Percentiles rank a stretch among this genome's conserved stretches.
Conservation (phyloP, 345 rosid species). For the Hypericum perforatum region DNA sequence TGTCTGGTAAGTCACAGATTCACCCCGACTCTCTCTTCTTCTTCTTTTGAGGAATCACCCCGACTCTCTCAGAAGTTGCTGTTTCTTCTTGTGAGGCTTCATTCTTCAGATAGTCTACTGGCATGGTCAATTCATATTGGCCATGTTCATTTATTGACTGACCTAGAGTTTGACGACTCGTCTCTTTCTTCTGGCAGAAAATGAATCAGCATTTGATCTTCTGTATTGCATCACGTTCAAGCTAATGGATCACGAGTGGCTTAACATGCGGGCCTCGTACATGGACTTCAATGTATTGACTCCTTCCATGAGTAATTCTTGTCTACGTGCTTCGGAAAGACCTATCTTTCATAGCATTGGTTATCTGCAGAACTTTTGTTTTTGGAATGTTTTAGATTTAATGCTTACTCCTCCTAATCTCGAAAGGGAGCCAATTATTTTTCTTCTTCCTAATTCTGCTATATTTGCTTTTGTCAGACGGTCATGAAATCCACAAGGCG, state of each 20-base stretch:
- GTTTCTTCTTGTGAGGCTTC: not conserved
- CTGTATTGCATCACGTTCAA: conserved; percentile 81
- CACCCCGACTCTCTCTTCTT: not conserved
- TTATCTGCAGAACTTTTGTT: not conserved
- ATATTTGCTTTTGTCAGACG: conserved; percentile 29
- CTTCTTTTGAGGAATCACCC: too few species aligned
- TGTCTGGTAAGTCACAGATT: conserved; percentile 48
- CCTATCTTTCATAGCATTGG: too few species aligned
- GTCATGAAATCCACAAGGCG: conserved; percentile 63
- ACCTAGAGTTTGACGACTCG: not conserved
- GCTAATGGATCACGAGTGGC: conserved; percentile 95
- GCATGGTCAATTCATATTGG: not conserved
- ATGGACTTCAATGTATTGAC: conserved; percentile 92
- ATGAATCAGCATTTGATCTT: conserved; percentile 89
- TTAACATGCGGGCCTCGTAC: conserved; percentile 75
- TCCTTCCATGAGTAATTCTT: not conserved
- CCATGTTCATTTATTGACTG: not conserved
- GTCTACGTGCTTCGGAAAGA: too few species aligned
- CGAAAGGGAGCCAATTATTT: not conserved
- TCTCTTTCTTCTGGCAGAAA: conserved; percentile 33
- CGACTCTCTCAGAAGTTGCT: not conserved
- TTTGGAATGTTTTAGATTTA: not conserved
- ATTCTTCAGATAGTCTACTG: too few species aligned
- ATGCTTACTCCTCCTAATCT: not conserved
- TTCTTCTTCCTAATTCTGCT: not conserved